phyloP scores from a whole-genome alignment of 495 filamentous ascomycete genomes.

The Jackrogersella minutella region DNA sequence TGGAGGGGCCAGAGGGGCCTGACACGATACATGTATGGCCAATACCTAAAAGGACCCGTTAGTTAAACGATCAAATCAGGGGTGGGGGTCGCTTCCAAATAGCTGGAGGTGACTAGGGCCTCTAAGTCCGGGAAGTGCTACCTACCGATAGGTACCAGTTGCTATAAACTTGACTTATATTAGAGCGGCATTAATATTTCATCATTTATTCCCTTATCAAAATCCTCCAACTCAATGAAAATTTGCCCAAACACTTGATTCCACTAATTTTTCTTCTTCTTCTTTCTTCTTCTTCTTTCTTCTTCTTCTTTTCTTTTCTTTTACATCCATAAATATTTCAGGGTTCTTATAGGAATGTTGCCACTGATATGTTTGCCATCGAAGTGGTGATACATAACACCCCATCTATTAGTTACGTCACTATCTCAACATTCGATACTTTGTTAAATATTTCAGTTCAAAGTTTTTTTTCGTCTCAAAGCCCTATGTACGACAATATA shows the following conservation, averaged over 20 bases:
- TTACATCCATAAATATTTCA: background rate
- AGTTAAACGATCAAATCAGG: constrained; percentile 21
- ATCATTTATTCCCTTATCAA: constrained; percentile 23
- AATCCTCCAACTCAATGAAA: constrained; percentile 14
- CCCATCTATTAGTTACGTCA: background rate
- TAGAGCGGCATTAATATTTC: constrained; percentile 38
- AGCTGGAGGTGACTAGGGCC: background rate
- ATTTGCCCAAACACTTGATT: background rate
- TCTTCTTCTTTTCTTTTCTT: background rate
- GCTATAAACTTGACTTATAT: background rate
- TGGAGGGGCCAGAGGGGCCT: constrained; percentile 5
- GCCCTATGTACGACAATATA: too few relatives aligned
- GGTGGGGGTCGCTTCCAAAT: constrained; percentile 16
- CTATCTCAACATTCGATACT: background rate
- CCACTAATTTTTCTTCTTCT: background rate
- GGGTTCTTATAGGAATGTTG: background rate
- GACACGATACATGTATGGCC: constrained; percentile 28
- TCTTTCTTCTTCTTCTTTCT: background rate
- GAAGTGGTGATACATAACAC: background rate
- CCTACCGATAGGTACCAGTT: background rate
- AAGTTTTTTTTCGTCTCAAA: background rate
- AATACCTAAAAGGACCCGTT: background rate
- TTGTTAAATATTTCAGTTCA: background rate
- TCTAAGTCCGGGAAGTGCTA: background rate
- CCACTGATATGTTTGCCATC: background rate